Percentiles rank a stretch among this genome's conserved stretches.
Evolutionary conservation across 1,284 basidiomycete genomes (phyloP).

Genomic region (Cryptococcus sp.): DNA sequence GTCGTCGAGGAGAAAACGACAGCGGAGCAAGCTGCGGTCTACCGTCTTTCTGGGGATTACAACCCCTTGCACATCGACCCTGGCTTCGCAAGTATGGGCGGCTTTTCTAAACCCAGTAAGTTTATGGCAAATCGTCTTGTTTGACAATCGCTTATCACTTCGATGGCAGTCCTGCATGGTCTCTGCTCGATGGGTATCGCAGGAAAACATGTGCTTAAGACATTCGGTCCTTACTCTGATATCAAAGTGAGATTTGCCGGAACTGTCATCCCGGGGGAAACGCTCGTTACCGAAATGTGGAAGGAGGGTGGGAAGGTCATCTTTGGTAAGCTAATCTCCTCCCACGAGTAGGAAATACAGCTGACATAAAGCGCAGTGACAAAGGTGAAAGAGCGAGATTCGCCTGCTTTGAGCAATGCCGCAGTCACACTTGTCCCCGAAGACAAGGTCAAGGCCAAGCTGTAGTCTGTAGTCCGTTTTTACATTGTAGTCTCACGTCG

Average conservation of each 20-base stretch:
- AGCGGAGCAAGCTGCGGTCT: constrained; percentile 80
- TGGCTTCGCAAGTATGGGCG: constrained; percentile 89
- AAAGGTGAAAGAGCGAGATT: constrained; percentile 59
- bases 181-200: constrained; percentile 93
- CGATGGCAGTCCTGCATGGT: constrained; percentile 59
- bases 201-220: constrained; percentile 88
- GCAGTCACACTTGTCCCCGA: constrained; percentile 56
- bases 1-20: constrained; percentile 84
- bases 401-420: constrained; percentile 57
- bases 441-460: constrained; percentile 44
- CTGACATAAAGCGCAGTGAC: constrained; percentile 34
- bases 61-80: constrained; percentile 95
- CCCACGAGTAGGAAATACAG: constrained; percentile 1
- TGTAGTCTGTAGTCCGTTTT: constrained; percentile 36
- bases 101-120: constrained; percentile 81
- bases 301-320: constrained; percentile 90
- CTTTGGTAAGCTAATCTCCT: constrained; percentile 67
- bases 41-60: constrained; percentile 83
- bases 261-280: constrained; percentile 89
- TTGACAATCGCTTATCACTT: constrained; percentile 7
- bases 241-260: constrained; percentile 86
- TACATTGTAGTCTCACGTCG: not conserved
- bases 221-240: constrained; percentile 82
- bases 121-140: not conserved
- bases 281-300: constrained; percentile 95